A percentile compares a stretch with the other conserved stretches of the same genome.
These are phyloP conservation scores for Brasenia schreberi DNA, from an alignment of 164 flowering plant genomes.

Conservation along the genomic window DNA sequence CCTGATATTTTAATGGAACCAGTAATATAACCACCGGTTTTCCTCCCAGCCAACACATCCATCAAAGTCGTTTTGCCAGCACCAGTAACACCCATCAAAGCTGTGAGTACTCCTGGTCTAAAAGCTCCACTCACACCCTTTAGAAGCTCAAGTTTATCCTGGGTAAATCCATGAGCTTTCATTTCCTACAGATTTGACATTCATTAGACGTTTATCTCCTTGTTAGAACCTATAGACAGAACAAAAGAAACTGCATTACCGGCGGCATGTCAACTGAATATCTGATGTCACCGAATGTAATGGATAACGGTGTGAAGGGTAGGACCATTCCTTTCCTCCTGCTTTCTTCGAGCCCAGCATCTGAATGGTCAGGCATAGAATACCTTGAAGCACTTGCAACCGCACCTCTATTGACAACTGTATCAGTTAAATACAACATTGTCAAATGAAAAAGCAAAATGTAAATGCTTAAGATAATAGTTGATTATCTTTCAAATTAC, in stretches of 20 bases:
- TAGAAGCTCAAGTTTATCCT: slow-evolving; percentile 20
- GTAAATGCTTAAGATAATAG: not conserved
- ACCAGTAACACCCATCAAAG: slow-evolving; percentile 48
- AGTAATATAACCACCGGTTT: slow-evolving; percentile 34
- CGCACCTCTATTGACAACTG: not conserved
- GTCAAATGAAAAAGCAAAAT: not conserved
- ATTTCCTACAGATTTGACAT: slow-evolving; percentile 12
- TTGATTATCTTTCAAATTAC: not conserved
- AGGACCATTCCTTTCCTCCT: slow-evolving; percentile 51
- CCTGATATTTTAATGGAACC: slow-evolving; percentile 35
- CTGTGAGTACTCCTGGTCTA: slow-evolving; percentile 45
- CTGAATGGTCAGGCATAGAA: not conserved
- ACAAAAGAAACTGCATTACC: slow-evolving; percentile 6
- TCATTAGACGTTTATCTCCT: not conserved
- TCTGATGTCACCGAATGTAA: slow-evolving; percentile 46
- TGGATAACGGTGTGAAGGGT: slow-evolving; percentile 47
- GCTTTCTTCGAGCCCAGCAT: too few relatives aligned
- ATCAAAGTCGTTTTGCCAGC: slow-evolving; percentile 48
- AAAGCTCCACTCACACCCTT: slow-evolving; percentile 38
- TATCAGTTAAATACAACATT: not conserved
- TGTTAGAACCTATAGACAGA: too few relatives aligned
- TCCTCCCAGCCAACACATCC: slow-evolving; percentile 45
- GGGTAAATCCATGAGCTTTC: slow-evolving; percentile 28
- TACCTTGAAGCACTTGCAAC: not conserved
- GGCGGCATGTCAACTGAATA: slow-evolving; percentile 39